These are phyloP conservation scores for Fusarium mundagurra DNA, from an alignment of 2,329 filamentous ascomycete species.

Conservation along the genomic window DNA sequence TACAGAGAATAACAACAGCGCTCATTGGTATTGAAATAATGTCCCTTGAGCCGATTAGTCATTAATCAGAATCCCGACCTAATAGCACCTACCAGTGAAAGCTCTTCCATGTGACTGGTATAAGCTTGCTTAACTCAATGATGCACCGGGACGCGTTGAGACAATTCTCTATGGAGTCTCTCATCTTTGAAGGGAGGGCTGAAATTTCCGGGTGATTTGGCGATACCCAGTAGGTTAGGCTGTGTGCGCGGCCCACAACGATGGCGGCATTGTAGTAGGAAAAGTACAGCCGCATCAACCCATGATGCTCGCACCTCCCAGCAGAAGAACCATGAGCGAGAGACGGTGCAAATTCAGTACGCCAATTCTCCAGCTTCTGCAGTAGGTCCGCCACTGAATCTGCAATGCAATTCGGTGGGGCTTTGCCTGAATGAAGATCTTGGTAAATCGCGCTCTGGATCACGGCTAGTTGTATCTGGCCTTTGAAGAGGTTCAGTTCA, in stretches of 20 bases:
- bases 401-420: too few species aligned
- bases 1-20: neutral
- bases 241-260: neutral
- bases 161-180: neutral
- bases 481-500: neutral
- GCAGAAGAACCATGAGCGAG: neutral
- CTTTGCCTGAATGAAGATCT: neutral
- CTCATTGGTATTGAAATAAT: neutral
- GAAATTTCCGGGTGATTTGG: neutral
- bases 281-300: neutral
- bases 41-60: neutral
- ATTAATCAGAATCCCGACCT: accelerated
- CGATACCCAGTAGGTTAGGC: neutral
- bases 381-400: neutral
- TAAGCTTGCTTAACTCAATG: neutral
- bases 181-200: neutral
- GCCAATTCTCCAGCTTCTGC: neutral
- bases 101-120: neutral
- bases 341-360: neutral
- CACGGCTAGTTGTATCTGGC: neutral
- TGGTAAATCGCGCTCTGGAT: neutral
- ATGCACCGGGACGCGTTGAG: neutral
- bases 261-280: neutral
- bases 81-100: neutral
- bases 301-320: neutral